Conservation (phyloP, 2,329 filamentous ascomycete genomes). For the Colletotrichum sp. region DNA sequence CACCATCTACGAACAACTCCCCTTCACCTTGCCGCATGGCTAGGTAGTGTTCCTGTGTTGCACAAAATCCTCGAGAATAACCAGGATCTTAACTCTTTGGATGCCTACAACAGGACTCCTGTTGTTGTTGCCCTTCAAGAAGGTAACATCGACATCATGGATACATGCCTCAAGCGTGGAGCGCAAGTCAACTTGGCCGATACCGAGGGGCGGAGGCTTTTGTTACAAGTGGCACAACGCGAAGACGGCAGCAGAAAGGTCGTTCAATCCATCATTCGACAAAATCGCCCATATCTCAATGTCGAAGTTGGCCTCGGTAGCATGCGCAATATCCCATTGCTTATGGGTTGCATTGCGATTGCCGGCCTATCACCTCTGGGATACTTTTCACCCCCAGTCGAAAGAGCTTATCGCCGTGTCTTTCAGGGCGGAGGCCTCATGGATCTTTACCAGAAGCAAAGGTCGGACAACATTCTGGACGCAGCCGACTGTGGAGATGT, state of each 20-base stretch:
- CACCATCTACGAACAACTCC: not conserved
- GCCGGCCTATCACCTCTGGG: not conserved
- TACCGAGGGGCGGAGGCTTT: not conserved
- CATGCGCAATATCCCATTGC: not conserved
- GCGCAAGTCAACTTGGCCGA: not conserved
- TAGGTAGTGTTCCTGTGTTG: not conserved
- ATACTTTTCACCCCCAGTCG: not conserved
- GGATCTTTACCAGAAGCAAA: not conserved
- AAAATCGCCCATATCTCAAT: not conserved
- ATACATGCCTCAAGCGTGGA: not conserved
- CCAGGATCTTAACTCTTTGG: not conserved
- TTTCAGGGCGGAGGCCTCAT: not conserved
- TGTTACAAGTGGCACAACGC: not conserved
- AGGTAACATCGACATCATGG: not conserved
- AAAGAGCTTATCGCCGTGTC: not conserved
- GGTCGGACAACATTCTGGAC: not conserved
- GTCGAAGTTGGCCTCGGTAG: not conserved
- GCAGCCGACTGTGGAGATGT: not conserved
- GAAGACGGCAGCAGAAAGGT: not conserved
- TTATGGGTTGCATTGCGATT: not conserved
- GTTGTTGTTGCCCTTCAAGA: not conserved
- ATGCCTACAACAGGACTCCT: not conserved
- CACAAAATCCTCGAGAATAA: not conserved
- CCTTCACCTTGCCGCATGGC: not conserved
- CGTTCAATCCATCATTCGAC: not conserved